Conservation (phyloP, 2,329 filamentous ascomycete genomes). For the Claviceps pusilla region DNA sequence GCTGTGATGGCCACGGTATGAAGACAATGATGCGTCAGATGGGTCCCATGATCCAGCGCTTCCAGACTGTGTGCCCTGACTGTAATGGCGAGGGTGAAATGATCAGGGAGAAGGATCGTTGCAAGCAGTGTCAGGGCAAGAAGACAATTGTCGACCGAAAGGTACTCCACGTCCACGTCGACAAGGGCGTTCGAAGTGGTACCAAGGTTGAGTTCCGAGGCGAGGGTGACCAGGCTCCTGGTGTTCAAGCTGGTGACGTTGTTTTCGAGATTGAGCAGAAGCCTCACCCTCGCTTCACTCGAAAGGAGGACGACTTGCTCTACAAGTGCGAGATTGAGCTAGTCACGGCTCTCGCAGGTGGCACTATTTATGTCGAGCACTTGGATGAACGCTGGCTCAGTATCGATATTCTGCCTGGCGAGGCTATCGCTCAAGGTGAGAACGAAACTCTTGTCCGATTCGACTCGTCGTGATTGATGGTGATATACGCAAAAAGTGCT, state of each 20-base stretch:
- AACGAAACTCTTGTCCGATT: neutral
- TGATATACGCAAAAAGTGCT: neutral
- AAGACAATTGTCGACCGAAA: slow-evolving; percentile 97
- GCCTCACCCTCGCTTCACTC: slow-evolving; percentile 87
- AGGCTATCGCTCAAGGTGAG: slow-evolving; percentile 85
- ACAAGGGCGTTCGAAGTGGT: slow-evolving; percentile 81
- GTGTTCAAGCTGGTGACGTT: slow-evolving; percentile 85
- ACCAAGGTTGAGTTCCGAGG: slow-evolving; percentile 96
- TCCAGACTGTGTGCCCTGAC: slow-evolving; percentile 97
- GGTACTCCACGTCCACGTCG: slow-evolving; percentile 94
- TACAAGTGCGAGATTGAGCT: slow-evolving; percentile 94
- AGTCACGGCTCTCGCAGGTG: slow-evolving; percentile 83
- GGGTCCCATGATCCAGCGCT: slow-evolving; percentile 99
- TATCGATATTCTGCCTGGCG: slow-evolving; percentile 81
- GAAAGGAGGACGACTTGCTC: slow-evolving; percentile 90
- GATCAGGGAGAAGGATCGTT: slow-evolving; percentile 92
- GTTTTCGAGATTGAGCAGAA: slow-evolving; percentile 99
- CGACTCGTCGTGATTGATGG: no score
- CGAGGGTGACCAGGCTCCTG: slow-evolving; percentile 90
- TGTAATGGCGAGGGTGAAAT: slow-evolving; percentile 95
- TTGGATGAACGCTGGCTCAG: slow-evolving; percentile 94
- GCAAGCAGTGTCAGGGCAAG: slow-evolving; percentile 92
- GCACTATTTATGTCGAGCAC: slow-evolving; percentile 84
- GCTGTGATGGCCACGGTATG: slow-evolving; percentile 90
- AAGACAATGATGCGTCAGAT: slow-evolving; percentile 99